These are phyloP conservation scores for Calonectria multiphialidica DNA, from an alignment of 2,329 filamentous ascomycete species.

Conservation along the genomic window DNA sequence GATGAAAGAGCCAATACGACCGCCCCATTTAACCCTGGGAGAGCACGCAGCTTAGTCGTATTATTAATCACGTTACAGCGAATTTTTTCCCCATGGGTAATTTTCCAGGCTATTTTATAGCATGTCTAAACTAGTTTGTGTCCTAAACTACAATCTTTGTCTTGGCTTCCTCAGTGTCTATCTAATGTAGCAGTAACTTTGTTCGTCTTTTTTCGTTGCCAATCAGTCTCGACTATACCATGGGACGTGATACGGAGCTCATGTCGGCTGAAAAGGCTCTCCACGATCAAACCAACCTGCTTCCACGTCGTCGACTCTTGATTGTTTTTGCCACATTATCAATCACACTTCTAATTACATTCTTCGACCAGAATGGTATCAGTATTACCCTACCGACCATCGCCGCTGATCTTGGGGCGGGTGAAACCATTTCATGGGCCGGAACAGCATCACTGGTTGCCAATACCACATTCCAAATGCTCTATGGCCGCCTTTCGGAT, in stretches of 20 bases:
- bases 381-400: constrained; percentile 63
- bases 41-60: background rate
- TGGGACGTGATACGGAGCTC: background rate
- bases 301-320: constrained; percentile 62
- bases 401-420: constrained; percentile 58
- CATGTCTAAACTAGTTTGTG: too few species aligned
- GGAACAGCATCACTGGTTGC: constrained; percentile 66
- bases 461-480: constrained; percentile 73
- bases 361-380: constrained; percentile 70
- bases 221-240: background rate
- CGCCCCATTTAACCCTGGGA: background rate
- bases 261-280: constrained; percentile 56
- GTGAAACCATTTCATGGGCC: constrained; percentile 66
- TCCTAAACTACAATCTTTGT: background rate
- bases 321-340: constrained; percentile 65
- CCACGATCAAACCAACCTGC: constrained; percentile 68
- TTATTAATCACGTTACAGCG: background rate
- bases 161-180: too few species aligned
- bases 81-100: background rate
- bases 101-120: too few species aligned
- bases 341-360: constrained; percentile 66
- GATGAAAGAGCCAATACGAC: background rate
- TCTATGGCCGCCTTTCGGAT: constrained; percentile 73
- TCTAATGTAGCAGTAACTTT: background rate
- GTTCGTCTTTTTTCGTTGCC: background rate